A percentile compares a stretch with the other conserved stretches of the same genome.
Evolutionary conservation across 2,329 filamentous ascomycete species (phyloP).

Genomic region (Lojkania enalia): DNA sequence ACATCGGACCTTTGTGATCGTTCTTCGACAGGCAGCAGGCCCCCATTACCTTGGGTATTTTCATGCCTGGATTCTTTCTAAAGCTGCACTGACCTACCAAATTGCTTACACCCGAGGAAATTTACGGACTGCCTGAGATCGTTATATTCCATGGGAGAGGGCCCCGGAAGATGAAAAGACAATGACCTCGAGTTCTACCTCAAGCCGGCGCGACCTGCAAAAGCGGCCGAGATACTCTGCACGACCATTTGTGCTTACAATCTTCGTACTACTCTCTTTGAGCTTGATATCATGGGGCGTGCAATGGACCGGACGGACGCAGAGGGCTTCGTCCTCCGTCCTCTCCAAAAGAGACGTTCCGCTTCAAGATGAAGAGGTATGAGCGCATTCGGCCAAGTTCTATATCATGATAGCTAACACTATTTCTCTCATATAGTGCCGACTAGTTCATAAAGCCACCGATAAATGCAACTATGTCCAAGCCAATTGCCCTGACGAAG

Average conservation of each 20-base stretch:
- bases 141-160: no score
- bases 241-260: constrained; percentile 43
- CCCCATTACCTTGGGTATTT: no score
- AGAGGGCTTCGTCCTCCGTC: constrained; percentile 1
- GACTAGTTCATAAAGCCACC: constrained; percentile 70
- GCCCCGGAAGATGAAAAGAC: no score
- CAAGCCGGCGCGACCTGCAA: constrained; percentile 22
- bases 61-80: no score
- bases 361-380: constrained; percentile 43
- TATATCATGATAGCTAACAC: neutral
- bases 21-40: no score
- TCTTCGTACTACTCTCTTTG: constrained; percentile 34
- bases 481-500: constrained; percentile 81
- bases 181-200: constrained; percentile 26
- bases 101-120: no score
- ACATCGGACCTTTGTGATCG: no score
- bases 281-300: constrained; percentile 34
- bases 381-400: neutral
- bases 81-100: no score
- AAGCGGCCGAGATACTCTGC: constrained; percentile 39
- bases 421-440: constrained; percentile 60
- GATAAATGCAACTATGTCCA: constrained; percentile 89
- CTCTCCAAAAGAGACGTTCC: constrained; percentile 25
- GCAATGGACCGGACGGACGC: constrained; percentile 10
- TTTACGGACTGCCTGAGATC: no score